These are phyloP conservation scores for barrel medic (Medicago truncatula) DNA, from an alignment of 306 rosid genomes.

Conservation along the genomic window DNA sequence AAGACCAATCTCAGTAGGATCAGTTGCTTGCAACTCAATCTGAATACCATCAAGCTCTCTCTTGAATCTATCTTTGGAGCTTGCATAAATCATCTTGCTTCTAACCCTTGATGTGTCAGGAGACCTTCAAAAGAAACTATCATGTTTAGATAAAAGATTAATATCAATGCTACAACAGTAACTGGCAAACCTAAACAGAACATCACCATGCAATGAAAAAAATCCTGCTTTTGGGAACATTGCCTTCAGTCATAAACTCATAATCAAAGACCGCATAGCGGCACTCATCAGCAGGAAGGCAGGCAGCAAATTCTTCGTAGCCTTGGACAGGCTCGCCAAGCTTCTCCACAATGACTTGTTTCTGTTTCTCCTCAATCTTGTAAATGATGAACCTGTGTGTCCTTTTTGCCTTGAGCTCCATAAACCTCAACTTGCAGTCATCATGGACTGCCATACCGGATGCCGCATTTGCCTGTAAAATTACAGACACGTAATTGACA, in stretches of 20 bases:
- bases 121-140: constrained; percentile 39
- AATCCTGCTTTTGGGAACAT: constrained; percentile 47
- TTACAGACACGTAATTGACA: background rate
- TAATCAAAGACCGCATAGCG: constrained; percentile 46
- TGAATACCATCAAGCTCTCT: constrained; percentile 82
- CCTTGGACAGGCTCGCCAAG: constrained; percentile 42
- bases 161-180: background rate
- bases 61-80: constrained; percentile 82
- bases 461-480: constrained; percentile 42
- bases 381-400: constrained; percentile 44
- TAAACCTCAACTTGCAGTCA: constrained; percentile 42
- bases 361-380: constrained; percentile 42
- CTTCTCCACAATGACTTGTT: constrained; percentile 43
- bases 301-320: constrained; percentile 40
- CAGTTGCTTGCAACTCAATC: constrained; percentile 76
- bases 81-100: constrained; percentile 54
- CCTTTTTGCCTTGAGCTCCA: constrained; percentile 46
- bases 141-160: background rate
- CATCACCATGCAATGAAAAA: constrained; percentile 45
- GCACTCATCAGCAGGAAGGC: constrained; percentile 38
- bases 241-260: constrained; percentile 41
- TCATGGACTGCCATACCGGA: constrained; percentile 46
- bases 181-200: constrained; percentile 9
- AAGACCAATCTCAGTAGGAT: constrained; percentile 68
- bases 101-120: constrained; percentile 43